Conservation (phyloP, 805 yeast genomes). For the Saccharomycopsis fermentans region DNA sequence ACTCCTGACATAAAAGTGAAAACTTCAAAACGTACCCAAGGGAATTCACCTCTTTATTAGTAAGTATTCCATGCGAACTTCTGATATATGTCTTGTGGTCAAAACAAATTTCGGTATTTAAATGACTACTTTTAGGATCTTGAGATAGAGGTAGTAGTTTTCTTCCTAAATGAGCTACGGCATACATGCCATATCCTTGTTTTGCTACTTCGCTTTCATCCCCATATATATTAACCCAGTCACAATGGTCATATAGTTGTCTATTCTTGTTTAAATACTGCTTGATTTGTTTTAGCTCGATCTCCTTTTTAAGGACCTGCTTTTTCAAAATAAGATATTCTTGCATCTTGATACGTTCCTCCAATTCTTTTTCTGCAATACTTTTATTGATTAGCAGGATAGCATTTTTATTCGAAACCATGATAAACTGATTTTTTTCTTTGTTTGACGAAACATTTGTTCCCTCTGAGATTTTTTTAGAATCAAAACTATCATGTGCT, state of each 20-base stretch:
- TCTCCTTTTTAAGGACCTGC: slow-evolving; percentile 17
- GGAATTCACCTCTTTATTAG: slow-evolving; percentile 2
- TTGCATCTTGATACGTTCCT: slow-evolving; percentile 21
- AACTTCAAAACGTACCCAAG: neutral
- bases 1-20: neutral
- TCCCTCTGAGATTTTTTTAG: neutral
- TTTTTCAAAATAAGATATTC: slow-evolving; percentile 16
- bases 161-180: slow-evolving; percentile 32
- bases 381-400: slow-evolving; percentile 31
- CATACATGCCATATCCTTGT: slow-evolving; percentile 26
- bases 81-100: slow-evolving; percentile 25
- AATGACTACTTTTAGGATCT: slow-evolving; percentile 20
- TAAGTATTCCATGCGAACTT: slow-evolving; percentile 25
- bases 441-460: no score
- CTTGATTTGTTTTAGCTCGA: slow-evolving; percentile 18
- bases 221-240: slow-evolving; percentile 34
- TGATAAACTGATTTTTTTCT: neutral
- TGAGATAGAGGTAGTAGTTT: slow-evolving; percentile 30
- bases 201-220: slow-evolving; percentile 15
- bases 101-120: slow-evolving; percentile 25
- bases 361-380: slow-evolving; percentile 28
- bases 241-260: slow-evolving; percentile 33
- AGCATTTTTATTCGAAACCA: slow-evolving; percentile 22
- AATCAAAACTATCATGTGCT: neutral
- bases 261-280: slow-evolving; percentile 25